phyloP scores from a whole-genome alignment of 768 basidiomycete genomes.

The Gyrodon lividus region DNA sequence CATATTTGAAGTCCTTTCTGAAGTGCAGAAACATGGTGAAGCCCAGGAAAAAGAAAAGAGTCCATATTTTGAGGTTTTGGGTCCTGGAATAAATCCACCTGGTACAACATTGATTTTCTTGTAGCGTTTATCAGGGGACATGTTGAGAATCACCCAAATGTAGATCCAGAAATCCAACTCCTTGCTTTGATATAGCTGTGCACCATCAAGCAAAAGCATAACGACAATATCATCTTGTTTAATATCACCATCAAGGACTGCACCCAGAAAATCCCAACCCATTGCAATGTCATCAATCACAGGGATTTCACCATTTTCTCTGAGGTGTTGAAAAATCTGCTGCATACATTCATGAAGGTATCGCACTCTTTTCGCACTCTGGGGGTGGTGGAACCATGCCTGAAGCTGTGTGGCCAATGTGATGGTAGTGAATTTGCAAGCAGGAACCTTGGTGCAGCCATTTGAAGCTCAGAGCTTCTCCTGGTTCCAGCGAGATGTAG shows the following conservation, averaged over 20 bases:
- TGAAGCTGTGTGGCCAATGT: constrained; percentile 37
- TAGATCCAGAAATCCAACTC: constrained; percentile 35
- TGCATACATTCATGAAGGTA: constrained; percentile 1
- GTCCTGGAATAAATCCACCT: constrained; percentile 30
- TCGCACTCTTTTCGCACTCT: neutral
- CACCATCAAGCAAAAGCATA: constrained; percentile 27
- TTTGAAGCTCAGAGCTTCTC: no score
- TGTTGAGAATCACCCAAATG: constrained; percentile 29
- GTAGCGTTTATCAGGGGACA: constrained; percentile 25
- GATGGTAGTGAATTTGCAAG: constrained; percentile 12
- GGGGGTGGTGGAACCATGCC: constrained; percentile 28
- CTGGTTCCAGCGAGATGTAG: constrained; percentile 22
- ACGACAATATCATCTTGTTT: constrained; percentile 12
- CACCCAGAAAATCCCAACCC: constrained; percentile 12
- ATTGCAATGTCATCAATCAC: neutral
- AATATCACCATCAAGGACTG: constrained; percentile 8
- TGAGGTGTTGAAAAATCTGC: neutral
- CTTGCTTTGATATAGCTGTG: constrained; percentile 31
- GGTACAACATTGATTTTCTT: constrained; percentile 29
- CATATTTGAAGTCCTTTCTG: no score
- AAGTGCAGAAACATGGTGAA: neutral
- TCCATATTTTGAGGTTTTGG: constrained; percentile 32
- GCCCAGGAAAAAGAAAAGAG: constrained; percentile 31
- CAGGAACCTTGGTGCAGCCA: no score
- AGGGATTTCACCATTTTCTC: neutral